A percentile compares a stretch with the other conserved stretches of the same genome.
These are phyloP conservation scores for Articulospora tetracladia DNA, from an alignment of 495 filamentous ascomycete genomes.

Conservation along the genomic window DNA sequence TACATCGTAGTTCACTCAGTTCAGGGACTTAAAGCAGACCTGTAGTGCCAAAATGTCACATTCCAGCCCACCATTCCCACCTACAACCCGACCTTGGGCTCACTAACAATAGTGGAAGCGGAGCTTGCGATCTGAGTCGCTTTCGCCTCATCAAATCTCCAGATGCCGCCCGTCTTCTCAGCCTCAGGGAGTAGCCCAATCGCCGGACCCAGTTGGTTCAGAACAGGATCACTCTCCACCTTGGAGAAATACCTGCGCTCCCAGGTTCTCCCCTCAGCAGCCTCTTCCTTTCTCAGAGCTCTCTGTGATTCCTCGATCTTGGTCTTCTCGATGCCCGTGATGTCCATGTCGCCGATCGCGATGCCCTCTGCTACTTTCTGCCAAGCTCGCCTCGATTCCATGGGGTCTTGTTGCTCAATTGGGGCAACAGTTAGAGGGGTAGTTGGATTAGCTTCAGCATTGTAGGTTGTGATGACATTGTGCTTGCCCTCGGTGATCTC, in stretches of 20 bases:
- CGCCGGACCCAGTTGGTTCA: conserved; percentile 17
- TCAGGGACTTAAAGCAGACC: too few species aligned
- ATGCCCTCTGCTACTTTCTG: conserved; percentile 82
- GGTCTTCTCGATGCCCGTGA: conserved; percentile 71
- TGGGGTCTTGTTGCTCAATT: conserved; percentile 77
- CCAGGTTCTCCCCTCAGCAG: conserved; percentile 76
- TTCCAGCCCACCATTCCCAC: background rate
- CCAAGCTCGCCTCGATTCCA: conserved; percentile 91
- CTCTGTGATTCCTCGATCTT: conserved; percentile 93
- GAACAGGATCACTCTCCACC: conserved; percentile 19
- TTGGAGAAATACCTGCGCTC: conserved; percentile 77
- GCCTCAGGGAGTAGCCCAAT: conserved; percentile 36
- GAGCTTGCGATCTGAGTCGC: conserved; percentile 22
- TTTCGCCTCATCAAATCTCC: conserved; percentile 62
- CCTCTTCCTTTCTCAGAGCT: conserved; percentile 77
- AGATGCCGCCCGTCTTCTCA: conserved; percentile 67
- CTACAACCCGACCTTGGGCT: background rate
- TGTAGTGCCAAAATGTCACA: too few species aligned
- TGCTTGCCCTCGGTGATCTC: conserved; percentile 77
- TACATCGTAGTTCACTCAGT: too few species aligned
- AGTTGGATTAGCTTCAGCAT: conserved; percentile 56
- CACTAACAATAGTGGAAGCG: background rate
- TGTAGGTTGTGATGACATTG: conserved; percentile 67
- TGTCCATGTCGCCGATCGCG: conserved; percentile 77
- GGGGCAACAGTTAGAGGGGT: conserved; percentile 72